These are phyloP conservation scores for Vitellaria paradoxa DNA, from an alignment of 179 eudicot genomes.

Conservation along the genomic window DNA sequence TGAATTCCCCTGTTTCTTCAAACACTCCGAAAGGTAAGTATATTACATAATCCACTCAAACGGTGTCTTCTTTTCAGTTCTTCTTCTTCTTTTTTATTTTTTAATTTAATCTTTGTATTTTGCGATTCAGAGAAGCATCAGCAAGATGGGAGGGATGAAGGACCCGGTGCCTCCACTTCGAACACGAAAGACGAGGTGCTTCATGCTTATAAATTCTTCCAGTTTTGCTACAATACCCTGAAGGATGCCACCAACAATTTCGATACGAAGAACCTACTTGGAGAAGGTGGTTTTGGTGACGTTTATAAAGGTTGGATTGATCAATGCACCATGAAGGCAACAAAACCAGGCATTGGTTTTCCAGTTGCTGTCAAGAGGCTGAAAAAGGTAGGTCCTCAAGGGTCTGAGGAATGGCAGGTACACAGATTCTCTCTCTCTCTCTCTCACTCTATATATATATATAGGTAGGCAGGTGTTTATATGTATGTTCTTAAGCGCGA, in stretches of 20 bases:
- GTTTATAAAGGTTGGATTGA: slow-evolving; percentile 25
- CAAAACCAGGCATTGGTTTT: slow-evolving; percentile 13
- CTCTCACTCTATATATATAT: background rate
- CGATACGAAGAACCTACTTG: slow-evolving; percentile 13
- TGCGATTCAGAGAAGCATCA: slow-evolving; percentile 5
- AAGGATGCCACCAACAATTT: slow-evolving; percentile 20
- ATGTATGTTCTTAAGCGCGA: background rate
- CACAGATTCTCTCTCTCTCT: background rate
- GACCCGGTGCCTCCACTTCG: background rate
- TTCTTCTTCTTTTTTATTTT: background rate
- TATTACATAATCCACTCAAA: no score
- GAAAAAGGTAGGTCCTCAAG: slow-evolving; percentile 17
- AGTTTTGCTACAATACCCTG: slow-evolving; percentile 9
- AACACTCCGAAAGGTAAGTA: background rate
- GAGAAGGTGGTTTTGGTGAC: slow-evolving; percentile 19
- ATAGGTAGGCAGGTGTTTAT: background rate
- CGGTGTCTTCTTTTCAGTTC: no score
- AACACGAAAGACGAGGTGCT: slow-evolving; percentile 2
- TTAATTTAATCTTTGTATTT: background rate
- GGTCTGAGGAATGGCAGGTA: slow-evolving; percentile 22
- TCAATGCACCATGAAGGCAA: slow-evolving; percentile 12
- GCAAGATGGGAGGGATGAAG: background rate
- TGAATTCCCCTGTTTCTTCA: no score
- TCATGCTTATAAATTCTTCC: background rate
- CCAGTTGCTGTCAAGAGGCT: slow-evolving; percentile 22